phyloP scores from a whole-genome alignment of 2,329 filamentous ascomycete species.

The Hortaea sp. region DNA sequence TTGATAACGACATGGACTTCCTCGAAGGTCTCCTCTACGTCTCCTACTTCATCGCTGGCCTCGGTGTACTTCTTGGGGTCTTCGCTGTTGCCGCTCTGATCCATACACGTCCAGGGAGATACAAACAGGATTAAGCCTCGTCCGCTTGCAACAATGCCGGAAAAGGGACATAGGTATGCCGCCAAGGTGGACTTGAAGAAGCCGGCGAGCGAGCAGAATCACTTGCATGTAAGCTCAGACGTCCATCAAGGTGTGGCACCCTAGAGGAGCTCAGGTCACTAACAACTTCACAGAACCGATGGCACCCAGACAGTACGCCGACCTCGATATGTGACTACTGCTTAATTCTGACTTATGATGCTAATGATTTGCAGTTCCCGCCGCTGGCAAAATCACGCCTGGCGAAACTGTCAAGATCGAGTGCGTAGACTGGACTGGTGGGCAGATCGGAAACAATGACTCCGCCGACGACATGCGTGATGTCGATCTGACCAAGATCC shows the following conservation, averaged over 20 bases:
- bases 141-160: not conserved
- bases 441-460: slow-evolving; percentile 83
- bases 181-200: slow-evolving; percentile 64
- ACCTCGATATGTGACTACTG: not conserved
- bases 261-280: not conserved
- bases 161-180: slow-evolving; percentile 27
- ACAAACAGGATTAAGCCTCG: not conserved
- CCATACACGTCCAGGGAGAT: not conserved
- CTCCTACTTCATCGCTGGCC: not conserved
- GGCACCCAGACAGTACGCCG: slow-evolving; percentile 77
- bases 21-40: not conserved
- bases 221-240: slow-evolving; percentile 13
- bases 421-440: slow-evolving; percentile 66
- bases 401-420: slow-evolving; percentile 89
- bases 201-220: slow-evolving; percentile 58
- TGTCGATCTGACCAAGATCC: slow-evolving; percentile 72
- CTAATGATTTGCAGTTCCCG: slow-evolving; percentile 54
- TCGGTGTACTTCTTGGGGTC: not conserved
- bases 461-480: slow-evolving; percentile 79
- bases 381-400: slow-evolving; percentile 61
- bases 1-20: not conserved
- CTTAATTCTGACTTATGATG: not conserved
- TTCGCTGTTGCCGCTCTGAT: not conserved
- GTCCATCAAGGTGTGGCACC: slow-evolving; percentile 3
- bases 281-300: slow-evolving; percentile 56